Conservation (phyloP, 2,329 filamentous ascomycete species). For the Alternaria postmessia region DNA sequence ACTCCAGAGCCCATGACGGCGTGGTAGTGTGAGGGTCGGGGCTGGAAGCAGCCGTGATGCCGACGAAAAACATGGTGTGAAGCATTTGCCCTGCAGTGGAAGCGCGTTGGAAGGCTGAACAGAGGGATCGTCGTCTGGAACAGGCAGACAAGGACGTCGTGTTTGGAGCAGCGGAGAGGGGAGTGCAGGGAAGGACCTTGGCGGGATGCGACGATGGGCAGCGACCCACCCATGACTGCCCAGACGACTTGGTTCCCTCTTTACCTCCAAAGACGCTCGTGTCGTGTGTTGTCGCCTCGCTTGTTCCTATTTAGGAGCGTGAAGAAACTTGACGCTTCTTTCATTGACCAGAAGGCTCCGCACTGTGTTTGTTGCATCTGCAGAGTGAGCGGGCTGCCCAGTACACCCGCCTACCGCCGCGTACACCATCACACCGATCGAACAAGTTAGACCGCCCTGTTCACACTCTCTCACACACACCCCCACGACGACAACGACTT, state of each 20-base stretch:
- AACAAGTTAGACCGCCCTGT: not conserved
- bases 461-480: not conserved
- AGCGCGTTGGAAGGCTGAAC: not conserved
- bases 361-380: not conserved
- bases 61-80: conserved; percentile 4
- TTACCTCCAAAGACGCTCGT: not conserved
- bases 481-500: not conserved
- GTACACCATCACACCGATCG: conserved; percentile 13
- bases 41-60: conserved; percentile 11
- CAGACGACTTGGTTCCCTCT: conserved; percentile 10
- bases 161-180: not conserved
- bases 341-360: not conserved
- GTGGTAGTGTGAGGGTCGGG: conserved; percentile 8
- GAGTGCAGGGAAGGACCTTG: conserved; percentile 7
- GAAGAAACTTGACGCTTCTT: not conserved
- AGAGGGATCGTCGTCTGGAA: conserved; percentile 1
- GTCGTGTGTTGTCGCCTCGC: conserved; percentile 5
- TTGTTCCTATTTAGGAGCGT: not conserved
- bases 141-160: conserved; percentile 1
- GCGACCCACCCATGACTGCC: conserved; percentile 14
- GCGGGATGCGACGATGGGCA: conserved; percentile 14
- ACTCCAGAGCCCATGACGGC: conserved; percentile 5
- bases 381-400: conserved; percentile 3
- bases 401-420: conserved; percentile 22
- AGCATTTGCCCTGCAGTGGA: conserved; percentile 3